Evolutionary conservation across 306 rosid species (phyloP).

Genomic region (Delonix regia): DNA sequence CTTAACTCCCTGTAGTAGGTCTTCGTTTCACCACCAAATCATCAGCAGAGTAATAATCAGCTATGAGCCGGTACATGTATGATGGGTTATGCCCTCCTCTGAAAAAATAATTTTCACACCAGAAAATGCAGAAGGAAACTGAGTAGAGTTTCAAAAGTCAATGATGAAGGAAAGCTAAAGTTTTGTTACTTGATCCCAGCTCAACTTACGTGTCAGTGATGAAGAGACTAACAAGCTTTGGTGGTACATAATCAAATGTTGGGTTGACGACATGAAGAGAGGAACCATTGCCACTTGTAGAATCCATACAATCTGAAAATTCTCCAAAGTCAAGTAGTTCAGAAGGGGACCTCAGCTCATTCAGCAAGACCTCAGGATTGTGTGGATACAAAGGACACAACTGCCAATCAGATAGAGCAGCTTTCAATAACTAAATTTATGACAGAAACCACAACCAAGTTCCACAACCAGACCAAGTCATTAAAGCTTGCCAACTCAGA

Average conservation of each 20-base stretch:
- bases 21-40: conserved; percentile 84
- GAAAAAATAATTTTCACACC: conserved; percentile 40
- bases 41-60: conserved; percentile 94
- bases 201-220: conserved; percentile 96
- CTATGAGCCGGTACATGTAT: conserved; percentile 93
- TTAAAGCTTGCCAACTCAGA: conserved; percentile 9
- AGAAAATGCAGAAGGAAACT: conserved; percentile 23
- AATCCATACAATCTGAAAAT: conserved; percentile 93
- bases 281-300: conserved; percentile 70
- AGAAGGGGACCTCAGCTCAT: conserved; percentile 95
- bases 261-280: conserved; percentile 87
- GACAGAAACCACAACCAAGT: conserved; percentile 28
- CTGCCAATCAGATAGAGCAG: conserved; percentile 54
- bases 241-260: conserved; percentile 91
- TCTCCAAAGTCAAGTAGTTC: conserved; percentile 98
- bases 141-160: conserved; percentile 21
- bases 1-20: conserved; percentile 59
- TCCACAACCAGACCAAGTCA: conserved; percentile 15
- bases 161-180: not conserved
- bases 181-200: conserved; percentile 14
- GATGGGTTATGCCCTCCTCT: conserved; percentile 99
- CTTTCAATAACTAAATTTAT: conserved; percentile 23
- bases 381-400: conserved; percentile 96
- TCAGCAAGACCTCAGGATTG: conserved; percentile 86
- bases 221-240: conserved; percentile 86